phyloP scores from a whole-genome alignment of 352 stramenopile species.

The Pythium dissimile region DNA sequence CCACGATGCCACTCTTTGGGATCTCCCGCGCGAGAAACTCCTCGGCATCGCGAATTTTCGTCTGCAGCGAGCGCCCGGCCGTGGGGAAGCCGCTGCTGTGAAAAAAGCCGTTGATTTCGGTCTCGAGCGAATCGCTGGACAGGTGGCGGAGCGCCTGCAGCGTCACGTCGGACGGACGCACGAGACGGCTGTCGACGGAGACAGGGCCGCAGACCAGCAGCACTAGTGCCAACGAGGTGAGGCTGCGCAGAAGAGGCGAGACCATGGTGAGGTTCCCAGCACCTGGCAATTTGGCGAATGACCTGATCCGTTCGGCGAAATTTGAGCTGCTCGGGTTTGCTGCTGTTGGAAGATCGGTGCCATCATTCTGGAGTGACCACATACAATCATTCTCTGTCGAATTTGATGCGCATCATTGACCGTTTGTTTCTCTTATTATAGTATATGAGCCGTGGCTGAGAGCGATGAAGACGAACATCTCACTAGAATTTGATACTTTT shows the following conservation, averaged over 20 bases:
- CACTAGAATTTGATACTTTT: too few relatives aligned
- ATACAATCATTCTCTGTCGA: too few relatives aligned
- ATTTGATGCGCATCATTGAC: too few relatives aligned
- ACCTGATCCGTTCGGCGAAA: too few relatives aligned
- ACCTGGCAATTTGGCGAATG: neutral
- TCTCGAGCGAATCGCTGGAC: neutral
- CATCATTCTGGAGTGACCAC: too few relatives aligned
- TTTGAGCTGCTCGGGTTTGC: too few relatives aligned
- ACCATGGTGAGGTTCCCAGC: neutral
- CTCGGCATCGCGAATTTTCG: slow-evolving; percentile 42
- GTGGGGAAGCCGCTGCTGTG: slow-evolving; percentile 33
- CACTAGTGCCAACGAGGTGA: neutral
- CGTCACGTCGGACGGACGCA: neutral
- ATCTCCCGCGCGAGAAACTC: slow-evolving; percentile 46
- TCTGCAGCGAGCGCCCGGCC: slow-evolving; percentile 26
- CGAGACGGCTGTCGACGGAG: neutral
- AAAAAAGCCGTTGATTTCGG: slow-evolving; percentile 20
- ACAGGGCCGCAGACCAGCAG: neutral
- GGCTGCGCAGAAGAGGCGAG: neutral
- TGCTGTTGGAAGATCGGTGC: too few relatives aligned
- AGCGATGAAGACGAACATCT: too few relatives aligned
- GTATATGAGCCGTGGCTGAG: too few relatives aligned
- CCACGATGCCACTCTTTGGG: slow-evolving; percentile 32
- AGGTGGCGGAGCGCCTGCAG: slow-evolving; percentile 1
- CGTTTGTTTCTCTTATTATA: too few relatives aligned